phyloP scores from a whole-genome alignment of 306 rosid species.

The Ammopiptanthus mongolicus region DNA sequence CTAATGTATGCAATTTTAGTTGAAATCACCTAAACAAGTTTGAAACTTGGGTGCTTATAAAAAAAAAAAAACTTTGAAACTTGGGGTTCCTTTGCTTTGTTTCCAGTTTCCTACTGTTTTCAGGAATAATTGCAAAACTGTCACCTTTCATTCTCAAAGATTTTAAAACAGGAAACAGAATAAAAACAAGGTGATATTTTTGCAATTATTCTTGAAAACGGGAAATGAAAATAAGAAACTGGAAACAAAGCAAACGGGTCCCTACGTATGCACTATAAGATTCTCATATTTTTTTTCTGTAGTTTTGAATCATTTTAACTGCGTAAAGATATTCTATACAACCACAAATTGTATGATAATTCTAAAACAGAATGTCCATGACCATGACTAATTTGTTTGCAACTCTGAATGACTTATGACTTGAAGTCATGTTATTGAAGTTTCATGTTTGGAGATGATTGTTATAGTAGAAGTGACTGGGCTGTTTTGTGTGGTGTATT shows the following conservation, averaged over 20 bases:
- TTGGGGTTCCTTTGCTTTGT: no score
- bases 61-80: no score
- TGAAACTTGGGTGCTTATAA: not conserved
- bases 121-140: no score
- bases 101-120: no score
- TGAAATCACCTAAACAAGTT: not conserved
- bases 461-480: not conserved
- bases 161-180: no score
- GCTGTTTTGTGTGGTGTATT: not conserved
- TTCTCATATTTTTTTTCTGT: not conserved
- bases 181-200: no score
- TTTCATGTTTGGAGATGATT: not conserved
- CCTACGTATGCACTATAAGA: not conserved
- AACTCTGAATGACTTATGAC: not conserved
- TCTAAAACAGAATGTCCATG: not conserved
- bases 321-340: not conserved
- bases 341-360: not conserved
- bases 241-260: no score
- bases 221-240: no score
- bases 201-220: no score
- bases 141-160: no score
- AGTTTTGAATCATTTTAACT: not conserved
- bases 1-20: not conserved
- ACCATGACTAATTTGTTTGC: not conserved
- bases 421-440: constrained; percentile 3